Evolutionary conservation across 2,329 filamentous ascomycete genomes (phyloP).

Genomic region (Metarhizium album): DNA sequence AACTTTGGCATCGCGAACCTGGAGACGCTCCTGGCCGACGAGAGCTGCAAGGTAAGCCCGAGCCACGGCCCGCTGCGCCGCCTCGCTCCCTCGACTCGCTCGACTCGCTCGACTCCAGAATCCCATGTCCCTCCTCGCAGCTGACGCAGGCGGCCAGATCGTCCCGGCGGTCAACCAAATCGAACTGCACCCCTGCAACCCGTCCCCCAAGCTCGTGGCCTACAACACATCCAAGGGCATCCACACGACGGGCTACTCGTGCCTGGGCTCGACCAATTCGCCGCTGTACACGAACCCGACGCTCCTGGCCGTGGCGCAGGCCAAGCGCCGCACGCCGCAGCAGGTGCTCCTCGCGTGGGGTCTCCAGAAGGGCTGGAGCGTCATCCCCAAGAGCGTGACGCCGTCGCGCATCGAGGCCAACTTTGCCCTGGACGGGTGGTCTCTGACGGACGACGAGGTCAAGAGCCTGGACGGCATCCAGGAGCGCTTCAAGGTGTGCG

Average conservation of each 20-base stretch:
- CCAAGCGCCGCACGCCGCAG: conserved; percentile 58
- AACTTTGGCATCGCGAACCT: conserved; percentile 78
- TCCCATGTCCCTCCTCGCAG: too few species aligned
- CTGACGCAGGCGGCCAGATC: conserved; percentile 33
- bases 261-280: conserved; percentile 60
- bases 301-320: conserved; percentile 50
- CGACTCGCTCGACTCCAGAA: too few species aligned
- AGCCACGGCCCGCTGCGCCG: too few species aligned
- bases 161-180: conserved; percentile 68
- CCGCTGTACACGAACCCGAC: conserved; percentile 57
- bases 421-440: conserved; percentile 64
- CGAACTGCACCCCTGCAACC: conserved; percentile 71
- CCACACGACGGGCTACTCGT: conserved; percentile 64
- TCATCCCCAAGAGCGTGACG: conserved; percentile 78
- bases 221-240: conserved; percentile 66
- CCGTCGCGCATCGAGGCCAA: conserved; percentile 64
- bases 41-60: conserved; percentile 57
- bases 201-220: conserved; percentile 65
- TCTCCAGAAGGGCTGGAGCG: conserved; percentile 67
- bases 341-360: conserved; percentile 76
- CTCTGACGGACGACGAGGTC: conserved; percentile 62
- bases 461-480: conserved; percentile 54
- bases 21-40: conserved; percentile 62
- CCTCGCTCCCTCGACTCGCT: too few species aligned
- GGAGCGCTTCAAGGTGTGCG: conserved; percentile 75